Evolutionary conservation across 306 rosid species (phyloP).

Genomic region (Corylus americana): DNA sequence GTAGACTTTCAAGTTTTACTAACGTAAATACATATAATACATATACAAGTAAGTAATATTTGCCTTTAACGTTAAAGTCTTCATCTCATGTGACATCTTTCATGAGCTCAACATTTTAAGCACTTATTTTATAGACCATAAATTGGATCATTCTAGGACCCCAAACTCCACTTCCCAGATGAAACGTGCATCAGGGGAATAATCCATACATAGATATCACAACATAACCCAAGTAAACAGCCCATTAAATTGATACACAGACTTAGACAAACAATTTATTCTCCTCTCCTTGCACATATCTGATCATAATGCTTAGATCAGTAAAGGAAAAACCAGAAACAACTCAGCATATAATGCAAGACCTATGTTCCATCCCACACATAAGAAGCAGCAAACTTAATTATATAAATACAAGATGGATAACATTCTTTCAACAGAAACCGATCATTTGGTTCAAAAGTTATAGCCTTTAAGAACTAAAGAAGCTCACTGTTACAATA

Average conservation of each 20-base stretch:
- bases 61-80: neutral
- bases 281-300: constrained; percentile 4
- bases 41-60: neutral
- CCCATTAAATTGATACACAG: neutral
- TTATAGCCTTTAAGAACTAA: neutral
- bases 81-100: neutral
- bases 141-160: too few relatives aligned
- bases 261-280: neutral
- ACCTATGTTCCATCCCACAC: constrained; percentile 24
- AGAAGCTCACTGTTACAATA: neutral
- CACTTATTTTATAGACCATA: neutral
- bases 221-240: neutral
- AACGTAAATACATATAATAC: neutral
- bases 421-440: constrained; percentile 11
- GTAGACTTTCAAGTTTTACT: too few relatives aligned
- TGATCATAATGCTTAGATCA: constrained; percentile 16
- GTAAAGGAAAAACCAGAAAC: constrained; percentile 12
- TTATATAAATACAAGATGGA: neutral
- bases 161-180: neutral
- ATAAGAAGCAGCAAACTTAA: constrained; percentile 19
- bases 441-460: neutral
- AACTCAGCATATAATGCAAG: constrained; percentile 16
- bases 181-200: neutral
- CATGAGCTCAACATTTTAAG: neutral
- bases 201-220: neutral